Conservation (phyloP, 75 land plant species). For the Cryptomeria japonica region DNA sequence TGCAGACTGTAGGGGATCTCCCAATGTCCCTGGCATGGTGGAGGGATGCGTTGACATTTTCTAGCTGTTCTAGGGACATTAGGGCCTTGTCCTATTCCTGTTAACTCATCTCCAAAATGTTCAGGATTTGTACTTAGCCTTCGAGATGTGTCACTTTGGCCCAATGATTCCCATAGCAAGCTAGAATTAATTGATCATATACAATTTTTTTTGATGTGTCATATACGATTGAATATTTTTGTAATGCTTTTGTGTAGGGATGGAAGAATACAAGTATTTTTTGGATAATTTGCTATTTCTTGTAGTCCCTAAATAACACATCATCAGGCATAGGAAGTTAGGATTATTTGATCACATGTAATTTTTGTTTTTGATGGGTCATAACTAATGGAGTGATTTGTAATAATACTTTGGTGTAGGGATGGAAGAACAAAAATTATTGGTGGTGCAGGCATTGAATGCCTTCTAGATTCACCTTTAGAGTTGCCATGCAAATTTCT, state of each 20-base stretch:
- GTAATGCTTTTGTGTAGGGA: background rate
- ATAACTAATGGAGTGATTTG: background rate
- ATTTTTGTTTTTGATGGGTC: background rate
- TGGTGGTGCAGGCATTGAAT: constrained; percentile 9
- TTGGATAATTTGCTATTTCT: background rate
- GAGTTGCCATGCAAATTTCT: constrained; percentile 13
- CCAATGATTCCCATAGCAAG: background rate
- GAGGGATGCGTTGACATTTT: no score
- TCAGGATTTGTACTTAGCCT: no score
- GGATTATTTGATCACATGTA: background rate
- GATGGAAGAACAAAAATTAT: constrained; percentile 17
- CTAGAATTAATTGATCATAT: background rate
- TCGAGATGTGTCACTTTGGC: no score
- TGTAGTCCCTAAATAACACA: no score
- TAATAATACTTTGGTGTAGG: background rate
- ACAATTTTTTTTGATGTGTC: background rate
- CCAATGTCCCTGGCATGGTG: no score
- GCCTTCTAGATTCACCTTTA: constrained; percentile 13
- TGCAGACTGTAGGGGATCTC: no score
- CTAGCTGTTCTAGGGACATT: no score
- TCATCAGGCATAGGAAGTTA: background rate
- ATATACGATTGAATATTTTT: background rate
- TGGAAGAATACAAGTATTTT: constrained; percentile 10
- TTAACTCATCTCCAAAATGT: no score
- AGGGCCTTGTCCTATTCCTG: no score